A percentile compares a stretch with the other conserved stretches of the same genome.
These are phyloP conservation scores for Rubus idaeus DNA, from an alignment of 306 rosid species.

Conservation along the genomic window DNA sequence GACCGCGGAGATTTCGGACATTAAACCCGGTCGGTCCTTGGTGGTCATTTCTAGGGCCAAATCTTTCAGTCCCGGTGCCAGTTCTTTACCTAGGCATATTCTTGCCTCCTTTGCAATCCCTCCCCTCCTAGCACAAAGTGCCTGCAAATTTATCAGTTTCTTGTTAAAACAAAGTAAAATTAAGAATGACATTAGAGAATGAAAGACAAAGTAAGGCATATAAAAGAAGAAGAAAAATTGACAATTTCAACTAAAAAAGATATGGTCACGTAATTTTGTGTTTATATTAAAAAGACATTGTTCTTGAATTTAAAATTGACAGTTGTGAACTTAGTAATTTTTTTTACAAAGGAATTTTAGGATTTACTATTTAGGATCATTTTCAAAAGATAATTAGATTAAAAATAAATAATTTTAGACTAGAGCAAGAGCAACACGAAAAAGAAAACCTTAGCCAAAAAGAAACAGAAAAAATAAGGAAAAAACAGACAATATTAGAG, in stretches of 20 bases:
- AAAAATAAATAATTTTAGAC: neutral
- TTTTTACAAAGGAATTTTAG: neutral
- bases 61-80: slow-evolving; percentile 30
- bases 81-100: slow-evolving; percentile 27
- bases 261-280: no score
- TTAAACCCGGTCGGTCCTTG: slow-evolving; percentile 65
- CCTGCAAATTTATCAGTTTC: slow-evolving; percentile 37
- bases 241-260: no score
- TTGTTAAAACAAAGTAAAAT: neutral
- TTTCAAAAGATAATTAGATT: neutral
- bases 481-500: neutral
- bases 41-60: slow-evolving; percentile 72
- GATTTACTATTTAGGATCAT: neutral
- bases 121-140: slow-evolving; percentile 53
- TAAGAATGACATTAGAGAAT: neutral
- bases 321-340: no score
- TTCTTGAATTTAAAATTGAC: no score
- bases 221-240: no score
- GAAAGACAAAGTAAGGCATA: no score
- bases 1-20: slow-evolving; percentile 73
- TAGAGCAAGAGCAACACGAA: neutral
- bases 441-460: neutral
- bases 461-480: neutral
- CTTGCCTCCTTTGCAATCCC: slow-evolving; percentile 24
- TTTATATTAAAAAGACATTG: no score